These are phyloP conservation scores for Trypanosoma rangeli DNA, from an alignment of 208 protist species.

Conservation along the genomic window DNA sequence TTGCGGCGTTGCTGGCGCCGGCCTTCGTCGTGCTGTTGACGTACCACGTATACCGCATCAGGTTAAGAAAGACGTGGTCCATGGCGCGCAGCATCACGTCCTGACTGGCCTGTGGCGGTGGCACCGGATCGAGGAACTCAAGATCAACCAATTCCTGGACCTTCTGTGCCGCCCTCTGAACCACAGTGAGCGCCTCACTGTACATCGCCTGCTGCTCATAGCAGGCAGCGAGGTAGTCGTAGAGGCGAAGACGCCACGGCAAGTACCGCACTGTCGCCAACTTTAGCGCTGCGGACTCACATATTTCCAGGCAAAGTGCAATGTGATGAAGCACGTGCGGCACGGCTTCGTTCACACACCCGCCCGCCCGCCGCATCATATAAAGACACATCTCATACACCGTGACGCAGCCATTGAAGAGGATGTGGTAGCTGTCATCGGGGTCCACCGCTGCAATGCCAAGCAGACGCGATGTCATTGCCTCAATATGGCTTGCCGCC, in stretches of 20 bases:
- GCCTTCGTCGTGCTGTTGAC: slow-evolving; percentile 16
- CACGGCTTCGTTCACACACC: background rate
- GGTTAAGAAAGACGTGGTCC: slow-evolving; percentile 35
- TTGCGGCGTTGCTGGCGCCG: background rate
- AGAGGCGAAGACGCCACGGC: slow-evolving; percentile 71
- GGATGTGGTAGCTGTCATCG: slow-evolving; percentile 45
- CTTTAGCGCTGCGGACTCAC: slow-evolving; percentile 35
- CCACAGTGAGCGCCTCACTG: slow-evolving; percentile 42
- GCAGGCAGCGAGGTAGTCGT: slow-evolving; percentile 51
- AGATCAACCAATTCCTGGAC: slow-evolving; percentile 64
- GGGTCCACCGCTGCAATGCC: slow-evolving; percentile 26
- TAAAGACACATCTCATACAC: slow-evolving; percentile 70
- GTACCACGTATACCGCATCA: slow-evolving; percentile 57
- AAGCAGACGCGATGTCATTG: slow-evolving; percentile 30
- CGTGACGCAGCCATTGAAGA: slow-evolving; percentile 54
- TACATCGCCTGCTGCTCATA: slow-evolving; percentile 48
- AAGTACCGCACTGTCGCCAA: slow-evolving; percentile 72
- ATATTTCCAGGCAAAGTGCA: slow-evolving; percentile 28
- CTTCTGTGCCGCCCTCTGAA: slow-evolving; percentile 43
- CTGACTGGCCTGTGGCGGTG: slow-evolving; percentile 44
- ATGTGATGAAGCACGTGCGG: slow-evolving; percentile 6
- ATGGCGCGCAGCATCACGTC: slow-evolving; percentile 40
- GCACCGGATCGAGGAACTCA: slow-evolving; percentile 71
- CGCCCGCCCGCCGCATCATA: slow-evolving; percentile 33
- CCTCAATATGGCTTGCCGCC: slow-evolving; percentile 27